Base-by-base conservation (phyloP, 2,329 filamentous ascomycete species). In the Arthrobotrys sinensis region DNA sequence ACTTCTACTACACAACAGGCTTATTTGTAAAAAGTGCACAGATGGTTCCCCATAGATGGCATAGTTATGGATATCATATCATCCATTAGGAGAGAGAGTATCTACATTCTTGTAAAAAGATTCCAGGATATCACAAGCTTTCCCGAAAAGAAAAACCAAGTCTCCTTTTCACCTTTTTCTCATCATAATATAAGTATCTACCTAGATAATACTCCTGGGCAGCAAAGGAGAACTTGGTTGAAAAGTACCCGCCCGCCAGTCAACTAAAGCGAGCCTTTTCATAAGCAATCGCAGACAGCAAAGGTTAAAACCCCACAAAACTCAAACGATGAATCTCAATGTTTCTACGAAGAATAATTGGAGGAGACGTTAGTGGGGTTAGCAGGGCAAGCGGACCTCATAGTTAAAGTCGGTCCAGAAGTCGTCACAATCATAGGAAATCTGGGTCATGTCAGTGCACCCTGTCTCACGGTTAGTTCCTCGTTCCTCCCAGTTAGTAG, bases 381-480 rank as follows among this genome's bases (percentile, higher is more conserved):
- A 60, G 55, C 43, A 38, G n/a, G 52, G n/a, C 16, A n/a, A 43
- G 5, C n/a, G 19, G 55, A 60, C 36, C 19, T 28, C 19, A 60
- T 38, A 1, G 32, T 36, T 16, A 19, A 19, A 14, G 16, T 16
- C 28, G 11, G 16, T 21, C 52, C 52, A 38, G n/a, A 28, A 62
- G 65, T 70, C 72, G 63, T 69, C 64, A 77, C 65, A 16, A 24
- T 43, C 21, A 24, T 19, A 46, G 16, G 34, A 21, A 12, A 63
- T 11, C 40, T 36, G 46, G 45, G 19, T 48, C 69, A 68, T 63
- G 64, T 77, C 63, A 77, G 72, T 77, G 64, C 63, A 68, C 32
- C 48, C 72, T 76, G 64, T 68, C 64, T 76, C 72, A 76, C 72
- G 34, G 63, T 77, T 65, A 77, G 72, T 70, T 63, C 66, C 50